A percentile compares a stretch with the other conserved stretches of the same genome.
Evolutionary conservation across 1,139 yeast genomes (phyloP).

Genomic region (Taphrina sp.): DNA sequence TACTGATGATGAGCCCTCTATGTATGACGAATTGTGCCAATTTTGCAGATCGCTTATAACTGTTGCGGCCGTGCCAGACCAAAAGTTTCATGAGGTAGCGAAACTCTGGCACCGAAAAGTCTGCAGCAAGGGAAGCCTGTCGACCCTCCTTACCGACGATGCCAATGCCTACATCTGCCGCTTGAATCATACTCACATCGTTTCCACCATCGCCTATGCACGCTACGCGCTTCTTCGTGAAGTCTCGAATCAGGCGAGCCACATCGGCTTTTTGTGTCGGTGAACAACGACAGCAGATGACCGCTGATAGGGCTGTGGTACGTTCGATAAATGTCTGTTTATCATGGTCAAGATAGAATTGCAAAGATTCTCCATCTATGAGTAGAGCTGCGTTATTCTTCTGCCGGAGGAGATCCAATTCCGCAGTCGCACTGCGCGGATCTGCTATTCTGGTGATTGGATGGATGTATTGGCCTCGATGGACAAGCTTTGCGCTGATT

Average conservation of each 20-base stretch:
- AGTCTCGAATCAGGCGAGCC: conserved; percentile 70
- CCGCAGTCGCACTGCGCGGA: conserved; percentile 65
- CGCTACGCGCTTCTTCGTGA: conserved; percentile 86
- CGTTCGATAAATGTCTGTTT: conserved; percentile 70
- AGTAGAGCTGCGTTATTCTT: conserved; percentile 74
- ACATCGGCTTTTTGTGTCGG: conserved; percentile 99
- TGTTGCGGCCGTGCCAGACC: conserved; percentile 97
- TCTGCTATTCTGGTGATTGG: conserved; percentile 61
- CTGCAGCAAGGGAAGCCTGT: conserved; percentile 97
- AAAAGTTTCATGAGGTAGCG: conserved; percentile 81
- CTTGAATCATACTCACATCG: conserved; percentile 98
- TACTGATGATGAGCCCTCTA: conserved; percentile 88
- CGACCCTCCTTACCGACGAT: conserved; percentile 98
- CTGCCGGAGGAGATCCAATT: conserved; percentile 63
- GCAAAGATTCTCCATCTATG: conserved; percentile 91
- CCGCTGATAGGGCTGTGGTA: conserved; percentile 80
- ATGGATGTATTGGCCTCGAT: conserved; percentile 92
- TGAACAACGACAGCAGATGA: conserved; percentile 95
- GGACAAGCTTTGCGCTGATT: conserved; percentile 83
- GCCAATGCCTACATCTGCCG: conserved; percentile 98
- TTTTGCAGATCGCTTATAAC: conserved; percentile 92
- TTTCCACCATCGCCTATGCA: conserved; percentile 99
- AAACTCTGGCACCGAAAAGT: conserved; percentile 89
- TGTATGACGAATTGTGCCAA: conserved; percentile 94
- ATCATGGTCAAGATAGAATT: conserved; percentile 61